These are phyloP conservation scores for Zasmidium cellare DNA, from an alignment of 2,329 filamentous ascomycete species.

Conservation along the genomic window DNA sequence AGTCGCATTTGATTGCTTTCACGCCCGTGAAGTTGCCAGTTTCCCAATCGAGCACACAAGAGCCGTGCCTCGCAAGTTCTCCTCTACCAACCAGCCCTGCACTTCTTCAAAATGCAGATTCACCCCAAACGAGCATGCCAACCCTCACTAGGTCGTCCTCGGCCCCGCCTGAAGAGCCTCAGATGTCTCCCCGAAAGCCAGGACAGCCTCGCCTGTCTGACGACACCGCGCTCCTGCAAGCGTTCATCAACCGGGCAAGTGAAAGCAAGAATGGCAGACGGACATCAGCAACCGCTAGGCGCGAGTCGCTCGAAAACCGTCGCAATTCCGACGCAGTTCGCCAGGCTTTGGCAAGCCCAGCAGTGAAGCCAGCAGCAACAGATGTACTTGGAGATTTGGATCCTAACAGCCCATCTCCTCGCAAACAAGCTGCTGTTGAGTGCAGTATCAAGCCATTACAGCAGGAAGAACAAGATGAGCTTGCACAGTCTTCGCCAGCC, in stretches of 20 bases:
- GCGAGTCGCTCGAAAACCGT: slow-evolving; percentile 47
- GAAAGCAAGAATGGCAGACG: slow-evolving; percentile 41
- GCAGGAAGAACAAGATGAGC: slow-evolving; percentile 18
- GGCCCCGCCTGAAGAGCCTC: slow-evolving; percentile 36
- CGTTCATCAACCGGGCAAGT: slow-evolving; percentile 52
- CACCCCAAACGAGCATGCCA: background rate
- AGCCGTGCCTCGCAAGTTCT: slow-evolving; percentile 2
- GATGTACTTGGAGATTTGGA: slow-evolving; percentile 48
- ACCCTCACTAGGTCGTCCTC: slow-evolving; percentile 25
- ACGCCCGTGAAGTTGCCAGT: slow-evolving; percentile 27
- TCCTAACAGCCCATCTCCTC: slow-evolving; percentile 47
- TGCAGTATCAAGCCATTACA: slow-evolving; percentile 7
- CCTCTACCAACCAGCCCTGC: slow-evolving; percentile 11
- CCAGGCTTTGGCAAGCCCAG: slow-evolving; percentile 48
- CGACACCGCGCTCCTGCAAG: slow-evolving; percentile 51
- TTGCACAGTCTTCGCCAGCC: slow-evolving; percentile 14
- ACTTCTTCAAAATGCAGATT: background rate
- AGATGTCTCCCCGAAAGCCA: slow-evolving; percentile 25
- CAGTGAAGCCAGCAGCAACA: slow-evolving; percentile 15
- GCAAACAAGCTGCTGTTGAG: slow-evolving; percentile 22
- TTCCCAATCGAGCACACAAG: slow-evolving; percentile 1
- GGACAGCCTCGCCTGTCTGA: slow-evolving; percentile 40
- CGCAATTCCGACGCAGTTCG: slow-evolving; percentile 50
- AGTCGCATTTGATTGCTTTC: slow-evolving; percentile 30
- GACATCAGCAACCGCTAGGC: slow-evolving; percentile 32